phyloP scores from a whole-genome alignment of 257 asterid species.

The Fraxinus cuspidata region DNA sequence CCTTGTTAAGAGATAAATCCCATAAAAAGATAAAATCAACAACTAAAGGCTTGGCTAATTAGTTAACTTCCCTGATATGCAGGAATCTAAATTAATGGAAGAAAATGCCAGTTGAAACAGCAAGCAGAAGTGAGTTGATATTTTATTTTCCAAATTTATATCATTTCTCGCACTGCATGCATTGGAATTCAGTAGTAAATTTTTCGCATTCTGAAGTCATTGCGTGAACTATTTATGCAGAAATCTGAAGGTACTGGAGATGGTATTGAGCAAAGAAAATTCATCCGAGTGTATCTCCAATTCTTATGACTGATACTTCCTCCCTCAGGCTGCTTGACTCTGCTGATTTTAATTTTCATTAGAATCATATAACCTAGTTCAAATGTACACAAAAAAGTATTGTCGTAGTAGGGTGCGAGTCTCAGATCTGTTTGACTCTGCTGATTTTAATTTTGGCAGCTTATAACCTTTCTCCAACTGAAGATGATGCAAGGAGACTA shows the following conservation, averaged over 20 bases:
- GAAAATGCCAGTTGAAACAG: slow-evolving; percentile 60
- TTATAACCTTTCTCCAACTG: slow-evolving; percentile 40
- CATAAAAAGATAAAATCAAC: too few relatives aligned
- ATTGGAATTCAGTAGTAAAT: too few relatives aligned
- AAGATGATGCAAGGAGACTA: background rate
- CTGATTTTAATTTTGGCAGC: slow-evolving; percentile 37
- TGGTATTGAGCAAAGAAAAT: slow-evolving; percentile 35
- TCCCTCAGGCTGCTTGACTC: slow-evolving; percentile 60
- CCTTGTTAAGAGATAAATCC: background rate
- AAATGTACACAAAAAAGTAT: background rate
- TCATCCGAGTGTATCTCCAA: slow-evolving; percentile 44
- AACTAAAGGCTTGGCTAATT: too few relatives aligned
- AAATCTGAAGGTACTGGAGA: slow-evolving; percentile 19
- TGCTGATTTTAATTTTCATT: slow-evolving; percentile 32
- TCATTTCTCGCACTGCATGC: background rate
- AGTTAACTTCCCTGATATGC: slow-evolving; percentile 23
- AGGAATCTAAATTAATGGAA: slow-evolving; percentile 60
- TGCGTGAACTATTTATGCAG: slow-evolving; percentile 17
- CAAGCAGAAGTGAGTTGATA: slow-evolving; percentile 29
- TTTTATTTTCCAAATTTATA: background rate
- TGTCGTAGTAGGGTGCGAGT: background rate
- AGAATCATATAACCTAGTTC: background rate
- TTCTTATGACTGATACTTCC: slow-evolving; percentile 43
- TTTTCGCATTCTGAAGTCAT: too few relatives aligned
- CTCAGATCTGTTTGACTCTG: background rate